These are phyloP conservation scores for Schizosaccharomyces japonicus DNA, from an alignment of 805 yeast genomes.

Conservation along the genomic window DNA sequence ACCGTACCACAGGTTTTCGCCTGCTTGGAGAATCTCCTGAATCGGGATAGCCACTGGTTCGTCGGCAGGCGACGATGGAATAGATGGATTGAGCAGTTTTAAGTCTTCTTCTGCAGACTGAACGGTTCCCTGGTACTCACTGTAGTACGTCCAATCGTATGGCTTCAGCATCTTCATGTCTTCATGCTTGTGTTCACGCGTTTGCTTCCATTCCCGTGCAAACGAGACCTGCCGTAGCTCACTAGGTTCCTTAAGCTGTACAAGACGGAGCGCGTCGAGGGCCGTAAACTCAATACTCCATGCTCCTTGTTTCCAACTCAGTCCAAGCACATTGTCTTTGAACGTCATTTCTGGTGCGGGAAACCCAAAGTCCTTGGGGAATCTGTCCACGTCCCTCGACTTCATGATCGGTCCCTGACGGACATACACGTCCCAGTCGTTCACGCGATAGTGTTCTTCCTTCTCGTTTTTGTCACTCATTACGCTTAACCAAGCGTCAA, in stretches of 20 bases:
- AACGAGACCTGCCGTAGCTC: constrained; percentile 47
- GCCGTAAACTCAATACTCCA: constrained; percentile 47
- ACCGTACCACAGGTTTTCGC: constrained; percentile 39
- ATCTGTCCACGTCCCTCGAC: constrained; percentile 44
- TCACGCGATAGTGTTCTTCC: not conserved
- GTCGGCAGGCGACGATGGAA: constrained; percentile 50
- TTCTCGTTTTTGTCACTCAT: not conserved
- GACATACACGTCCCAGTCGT: constrained; percentile 47
- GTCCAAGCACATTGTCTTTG: constrained; percentile 48
- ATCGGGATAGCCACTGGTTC: constrained; percentile 51
- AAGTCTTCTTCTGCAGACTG: not conserved
- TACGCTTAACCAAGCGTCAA: no score
- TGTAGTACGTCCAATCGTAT: constrained; percentile 90
- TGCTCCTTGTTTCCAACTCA: constrained; percentile 21
- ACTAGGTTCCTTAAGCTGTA: constrained; percentile 29
- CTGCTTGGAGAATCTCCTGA: not conserved
- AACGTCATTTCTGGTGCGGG: constrained; percentile 96
- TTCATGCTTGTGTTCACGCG: constrained; percentile 9
- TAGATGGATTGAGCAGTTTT: constrained; percentile 10
- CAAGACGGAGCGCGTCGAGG: constrained; percentile 44
- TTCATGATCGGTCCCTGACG: constrained; percentile 54
- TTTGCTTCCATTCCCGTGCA: constrained; percentile 52
- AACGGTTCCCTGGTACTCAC: constrained; percentile 40
- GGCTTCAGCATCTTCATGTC: constrained; percentile 39
- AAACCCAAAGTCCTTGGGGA: constrained; percentile 37